Conservation (phyloP, 805 yeast genomes). For the Sungouiella blattae region DNA sequence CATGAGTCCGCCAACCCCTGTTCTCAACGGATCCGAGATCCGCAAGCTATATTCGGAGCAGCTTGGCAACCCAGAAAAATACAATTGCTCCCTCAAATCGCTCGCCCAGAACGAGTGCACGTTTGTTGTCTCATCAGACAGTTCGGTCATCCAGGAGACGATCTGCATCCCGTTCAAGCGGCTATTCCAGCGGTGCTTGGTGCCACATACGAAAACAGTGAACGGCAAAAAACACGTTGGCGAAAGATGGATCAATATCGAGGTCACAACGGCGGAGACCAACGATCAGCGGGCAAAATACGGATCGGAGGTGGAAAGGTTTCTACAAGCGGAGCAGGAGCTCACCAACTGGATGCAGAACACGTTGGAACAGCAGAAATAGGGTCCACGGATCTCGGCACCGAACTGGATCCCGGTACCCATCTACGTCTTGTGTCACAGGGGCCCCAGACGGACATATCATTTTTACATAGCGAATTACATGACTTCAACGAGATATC, state of each 20-base stretch:
- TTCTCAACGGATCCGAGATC: conserved; percentile 29
- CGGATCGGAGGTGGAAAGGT: conserved; percentile 28
- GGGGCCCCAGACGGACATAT: too few relatives aligned
- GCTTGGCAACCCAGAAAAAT: conserved; percentile 27
- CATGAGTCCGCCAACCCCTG: conserved; percentile 47
- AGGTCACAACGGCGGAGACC: conserved; percentile 32
- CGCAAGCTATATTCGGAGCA: conserved; percentile 22
- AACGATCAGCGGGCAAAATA: conserved; percentile 24
- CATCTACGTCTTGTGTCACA: too few relatives aligned
- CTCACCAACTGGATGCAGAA: conserved; percentile 30
- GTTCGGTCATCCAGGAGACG: conserved; percentile 27
- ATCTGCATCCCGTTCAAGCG: conserved; percentile 43
- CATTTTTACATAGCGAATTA: too few relatives aligned
- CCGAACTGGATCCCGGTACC: too few relatives aligned
- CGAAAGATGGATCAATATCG: conserved; percentile 37
- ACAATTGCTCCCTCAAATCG: conserved; percentile 31
- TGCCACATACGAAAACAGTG: conserved; percentile 18
- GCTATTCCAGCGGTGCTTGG: conserved; percentile 37
- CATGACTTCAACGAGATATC: too few relatives aligned
- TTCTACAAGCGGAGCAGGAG: conserved; percentile 37
- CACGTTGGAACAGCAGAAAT: conserved; percentile 8
- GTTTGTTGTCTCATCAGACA: conserved; percentile 25
- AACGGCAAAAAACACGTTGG: conserved; percentile 24
- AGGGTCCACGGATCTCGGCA: too few relatives aligned
- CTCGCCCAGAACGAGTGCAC: conserved; percentile 43